A percentile compares a stretch with the other conserved stretches of the same genome.
Conservation (phyloP, 768 basidiomycete genomes). For the Auricularia heimuer region DNA sequence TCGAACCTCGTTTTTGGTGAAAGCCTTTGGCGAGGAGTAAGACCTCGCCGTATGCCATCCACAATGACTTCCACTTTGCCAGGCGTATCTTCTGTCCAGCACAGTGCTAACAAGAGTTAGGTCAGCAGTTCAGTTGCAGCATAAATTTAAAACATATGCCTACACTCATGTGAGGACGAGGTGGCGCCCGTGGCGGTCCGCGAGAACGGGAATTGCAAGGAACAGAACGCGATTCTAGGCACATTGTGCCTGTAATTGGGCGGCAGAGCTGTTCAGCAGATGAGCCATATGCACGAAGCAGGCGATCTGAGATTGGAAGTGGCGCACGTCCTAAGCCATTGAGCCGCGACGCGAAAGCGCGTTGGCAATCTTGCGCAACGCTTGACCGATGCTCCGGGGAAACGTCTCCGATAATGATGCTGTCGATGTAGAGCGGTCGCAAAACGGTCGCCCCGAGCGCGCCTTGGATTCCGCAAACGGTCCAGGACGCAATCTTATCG, state of each 20-base stretch:
- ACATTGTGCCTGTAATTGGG: not conserved
- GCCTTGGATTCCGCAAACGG: slow-evolving; percentile 76
- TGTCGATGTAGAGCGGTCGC: slow-evolving; percentile 52
- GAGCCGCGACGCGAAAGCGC: slow-evolving; percentile 58
- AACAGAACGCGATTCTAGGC: not conserved
- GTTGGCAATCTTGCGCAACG: slow-evolving; percentile 52
- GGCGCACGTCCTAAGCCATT: slow-evolving; percentile 24
- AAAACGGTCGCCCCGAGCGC: slow-evolving; percentile 48
- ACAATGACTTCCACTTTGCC: slow-evolving; percentile 54
- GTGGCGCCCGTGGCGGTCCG: slow-evolving; percentile 14
- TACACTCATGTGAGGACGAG: slow-evolving; percentile 65
- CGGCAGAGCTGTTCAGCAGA: slow-evolving; percentile 6
- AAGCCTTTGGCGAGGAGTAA: slow-evolving; percentile 59
- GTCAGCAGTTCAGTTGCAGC: not conserved
- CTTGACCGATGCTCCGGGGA: slow-evolving; percentile 25
- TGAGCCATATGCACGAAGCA: not conserved
- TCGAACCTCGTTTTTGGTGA: slow-evolving; percentile 51
- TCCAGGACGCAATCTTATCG: slow-evolving; percentile 90
- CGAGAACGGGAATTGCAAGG: not conserved
- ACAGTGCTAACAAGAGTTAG: slow-evolving; percentile 41
- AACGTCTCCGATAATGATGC: slow-evolving; percentile 68
- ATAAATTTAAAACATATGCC: slow-evolving; percentile 8
- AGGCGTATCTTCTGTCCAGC: slow-evolving; percentile 49
- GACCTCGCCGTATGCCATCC: slow-evolving; percentile 71
- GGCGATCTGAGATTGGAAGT: not conserved